Base-by-base conservation (phyloP, 176 grass and related monocot species). In the Tuctoria greenei region DNA sequence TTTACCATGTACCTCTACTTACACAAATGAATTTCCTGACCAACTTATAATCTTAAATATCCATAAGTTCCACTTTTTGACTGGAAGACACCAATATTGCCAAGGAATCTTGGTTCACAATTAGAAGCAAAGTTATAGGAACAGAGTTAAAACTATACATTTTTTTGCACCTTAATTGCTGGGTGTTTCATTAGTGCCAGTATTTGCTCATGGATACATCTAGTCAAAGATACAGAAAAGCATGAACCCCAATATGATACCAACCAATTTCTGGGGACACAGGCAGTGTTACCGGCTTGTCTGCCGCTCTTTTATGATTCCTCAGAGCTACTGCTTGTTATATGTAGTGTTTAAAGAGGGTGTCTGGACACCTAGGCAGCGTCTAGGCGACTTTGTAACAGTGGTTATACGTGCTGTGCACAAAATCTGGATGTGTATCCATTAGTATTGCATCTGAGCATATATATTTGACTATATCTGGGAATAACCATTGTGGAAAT, bases 81-180 rank as follows among this genome's bases (percentile, higher is more conserved):
- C 44, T 66, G 7, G 44, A 66, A 77, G 31, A 7, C 45, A 52
- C 46, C 27, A 76, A 76, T 62, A 20, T 4, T 76, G 59, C 10
- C 36, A 64, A 26, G 24, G 27, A 64, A 64, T 47, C 6, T 36
- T 52, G 28, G 7, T 10, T 37, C 26, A 64, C 44, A 64, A 64
- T 63, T 47, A 47, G 43, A 49, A 69, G 18, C 20, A 54, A 13
- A 28, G 42, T 8, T 44, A 8, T 50, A 70, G 15, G 67, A 50
- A 44, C 17, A 31, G 18, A 76, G 11, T 46, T 61, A 43, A 35
- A 76, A 37, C 18, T 61, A 64, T 49, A 62, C 20, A 12, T 26
- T 64, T 63, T 21, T 7, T 20, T 76, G 18, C 27, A 15, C 44
- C 12, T 36, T 45, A 7, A 44, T 28, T 61, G 23, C 21, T 40